A percentile compares a stretch with the other conserved stretches of the same genome.
These are phyloP conservation scores for Penicillium sp. DNA, from an alignment of 2,329 filamentous ascomycete species.

Conservation along the genomic window DNA sequence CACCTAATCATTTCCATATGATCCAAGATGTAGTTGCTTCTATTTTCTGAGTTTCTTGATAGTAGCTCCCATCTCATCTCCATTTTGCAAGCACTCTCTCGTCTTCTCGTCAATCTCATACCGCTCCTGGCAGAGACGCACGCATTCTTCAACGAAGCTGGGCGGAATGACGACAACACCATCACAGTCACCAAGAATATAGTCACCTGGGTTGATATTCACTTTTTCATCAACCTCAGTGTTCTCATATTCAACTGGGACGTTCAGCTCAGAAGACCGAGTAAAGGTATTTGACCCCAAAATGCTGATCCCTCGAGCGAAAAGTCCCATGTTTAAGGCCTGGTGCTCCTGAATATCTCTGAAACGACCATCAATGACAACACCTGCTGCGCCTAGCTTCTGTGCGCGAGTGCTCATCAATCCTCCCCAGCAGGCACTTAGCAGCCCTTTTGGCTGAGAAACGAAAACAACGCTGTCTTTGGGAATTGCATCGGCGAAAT, in stretches of 20 bases:
- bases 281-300: slow-evolving; percentile 46
- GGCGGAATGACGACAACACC: slow-evolving; percentile 34
- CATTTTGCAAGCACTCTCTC: slow-evolving; percentile 36
- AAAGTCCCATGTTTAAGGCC: slow-evolving; percentile 38
- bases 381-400: slow-evolving; percentile 43
- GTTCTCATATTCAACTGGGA: slow-evolving; percentile 40
- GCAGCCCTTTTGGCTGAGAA: slow-evolving; percentile 42
- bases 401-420: slow-evolving; percentile 48
- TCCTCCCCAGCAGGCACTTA: slow-evolving; percentile 48
- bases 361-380: slow-evolving; percentile 49
- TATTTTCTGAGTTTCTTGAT: slow-evolving; percentile 45
- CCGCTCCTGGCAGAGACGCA: slow-evolving; percentile 41
- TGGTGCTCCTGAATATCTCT: slow-evolving; percentile 45
- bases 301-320: slow-evolving; percentile 41
- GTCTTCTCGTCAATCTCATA: slow-evolving; percentile 46
- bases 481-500: slow-evolving; percentile 46
- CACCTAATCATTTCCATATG: neutral
- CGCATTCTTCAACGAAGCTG: slow-evolving; percentile 38
- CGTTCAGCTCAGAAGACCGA: slow-evolving; percentile 42
- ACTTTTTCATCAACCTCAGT: slow-evolving; percentile 30
- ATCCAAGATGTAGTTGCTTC: too few relatives aligned
- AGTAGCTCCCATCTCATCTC: slow-evolving; percentile 44
- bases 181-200: slow-evolving; percentile 44
- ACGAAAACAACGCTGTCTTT: slow-evolving; percentile 46
- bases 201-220: slow-evolving; percentile 43